A percentile compares a stretch with the other conserved stretches of the same genome.
phyloP scores from a whole-genome alignment of 129 eudicot genomes.

The Apium graveolens region DNA sequence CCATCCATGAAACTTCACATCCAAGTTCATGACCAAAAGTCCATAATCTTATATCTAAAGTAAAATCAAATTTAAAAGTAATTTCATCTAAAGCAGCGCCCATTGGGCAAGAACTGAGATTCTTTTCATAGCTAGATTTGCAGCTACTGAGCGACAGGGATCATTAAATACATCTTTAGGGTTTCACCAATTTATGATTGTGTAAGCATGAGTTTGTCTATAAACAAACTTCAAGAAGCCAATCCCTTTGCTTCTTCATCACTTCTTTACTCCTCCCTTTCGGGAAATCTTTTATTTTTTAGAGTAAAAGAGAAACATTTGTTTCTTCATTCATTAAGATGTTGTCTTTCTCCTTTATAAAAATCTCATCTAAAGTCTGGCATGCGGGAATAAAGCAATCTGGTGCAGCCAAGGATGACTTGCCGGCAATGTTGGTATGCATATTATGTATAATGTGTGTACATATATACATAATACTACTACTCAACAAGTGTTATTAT shows the following conservation, averaged over 20 bases:
- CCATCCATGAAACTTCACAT: conserved; percentile 11
- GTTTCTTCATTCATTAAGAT: conserved; percentile 1
- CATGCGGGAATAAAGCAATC: conserved; percentile 54
- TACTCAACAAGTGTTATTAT: too few relatives aligned
- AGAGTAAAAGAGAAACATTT: neutral
- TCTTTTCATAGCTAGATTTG: neutral
- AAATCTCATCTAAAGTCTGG: conserved; percentile 44
- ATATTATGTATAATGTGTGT: neutral
- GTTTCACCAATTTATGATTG: conserved; percentile 6
- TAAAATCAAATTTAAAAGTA: neutral
- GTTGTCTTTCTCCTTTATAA: conserved; percentile 15
- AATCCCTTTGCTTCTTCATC: neutral
- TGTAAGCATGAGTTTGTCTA: neutral
- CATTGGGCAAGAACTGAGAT: conserved; percentile 13
- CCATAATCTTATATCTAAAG: neutral
- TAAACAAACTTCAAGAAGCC: conserved; percentile 7
- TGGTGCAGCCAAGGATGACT: conserved; percentile 81
- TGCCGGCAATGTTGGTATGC: conserved; percentile 45
- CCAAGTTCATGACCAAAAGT: neutral
- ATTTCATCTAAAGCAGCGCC: neutral
- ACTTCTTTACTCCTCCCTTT: conserved; percentile 13
- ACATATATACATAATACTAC: too few relatives aligned
- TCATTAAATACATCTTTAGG: neutral
- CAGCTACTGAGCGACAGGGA: conserved; percentile 1
- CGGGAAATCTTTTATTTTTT: neutral